phyloP scores from a whole-genome alignment of 352 stramenopile genomes.

The Saprolegnia parasitica region DNA sequence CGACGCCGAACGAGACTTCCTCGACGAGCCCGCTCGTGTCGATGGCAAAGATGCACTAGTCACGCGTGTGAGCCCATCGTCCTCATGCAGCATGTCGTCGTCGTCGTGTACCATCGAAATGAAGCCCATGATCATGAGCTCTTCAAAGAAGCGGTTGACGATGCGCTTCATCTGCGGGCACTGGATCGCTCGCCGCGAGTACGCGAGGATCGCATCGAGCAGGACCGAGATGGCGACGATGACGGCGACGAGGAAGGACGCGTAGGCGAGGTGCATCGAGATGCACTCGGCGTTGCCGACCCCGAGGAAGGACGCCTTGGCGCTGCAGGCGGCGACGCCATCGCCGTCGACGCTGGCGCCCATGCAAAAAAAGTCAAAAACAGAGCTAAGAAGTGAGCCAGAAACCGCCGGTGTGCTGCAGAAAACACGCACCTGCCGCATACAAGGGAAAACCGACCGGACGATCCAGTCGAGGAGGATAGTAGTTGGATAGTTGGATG shows the following conservation, averaged over 20 bases:
- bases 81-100: neutral
- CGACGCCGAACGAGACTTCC: constrained; percentile 40
- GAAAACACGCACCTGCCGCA: too few species aligned
- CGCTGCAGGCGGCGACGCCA: constrained; percentile 35
- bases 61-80: too few species aligned
- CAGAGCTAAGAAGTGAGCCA: too few species aligned
- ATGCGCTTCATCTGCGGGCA: constrained; percentile 80
- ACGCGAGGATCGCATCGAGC: constrained; percentile 53
- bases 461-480: too few species aligned
- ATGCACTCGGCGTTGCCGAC: constrained; percentile 78
- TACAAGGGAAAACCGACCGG: too few species aligned
- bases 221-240: constrained; percentile 71
- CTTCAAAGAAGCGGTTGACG: constrained; percentile 82
- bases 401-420: too few species aligned
- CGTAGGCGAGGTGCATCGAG: constrained; percentile 61
- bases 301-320: constrained; percentile 61
- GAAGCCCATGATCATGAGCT: constrained; percentile 86
- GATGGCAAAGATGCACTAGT: constrained; percentile 67
- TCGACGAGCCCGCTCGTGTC: constrained; percentile 73
- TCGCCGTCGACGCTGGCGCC: neutral
- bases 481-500: too few species aligned
- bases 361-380: too few species aligned
- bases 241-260: constrained; percentile 67
- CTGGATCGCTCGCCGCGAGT: constrained; percentile 46
- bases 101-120: constrained; percentile 83